Base-by-base conservation (phyloP, 2,329 filamentous ascomycete species). In the Claviceps sp. region DNA sequence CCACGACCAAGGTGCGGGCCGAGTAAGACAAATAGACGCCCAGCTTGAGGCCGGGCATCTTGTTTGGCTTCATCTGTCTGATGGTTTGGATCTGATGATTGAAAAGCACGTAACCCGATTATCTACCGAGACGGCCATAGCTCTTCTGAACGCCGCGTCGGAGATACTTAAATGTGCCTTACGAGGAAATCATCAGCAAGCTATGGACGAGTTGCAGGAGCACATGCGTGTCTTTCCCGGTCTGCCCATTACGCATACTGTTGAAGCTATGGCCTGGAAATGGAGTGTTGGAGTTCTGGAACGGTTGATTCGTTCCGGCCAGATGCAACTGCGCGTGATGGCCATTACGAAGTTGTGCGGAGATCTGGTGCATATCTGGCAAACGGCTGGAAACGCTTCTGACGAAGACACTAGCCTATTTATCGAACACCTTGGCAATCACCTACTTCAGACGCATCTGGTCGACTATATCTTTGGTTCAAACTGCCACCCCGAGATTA, bases 401-500 rank as follows among this genome's bases (percentile, higher is more conserved):
- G 72, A 67, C 9, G 66, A 69, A n/a, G 63, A 57, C 54, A 64
- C 50, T 56, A 62, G 60, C 2, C 60, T 76, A 1, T 72, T 87
- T 48, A 71, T 91, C 56, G 73, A 77, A 13, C 84, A 85, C 59
- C 71, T 94, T 50, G 81, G 87, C 5, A 72, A 78, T 24, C 84
- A 87, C 57, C 72, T 97, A 37, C 73, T 84, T 16, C 70, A 75
- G 6, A 84, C 85, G 41, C 81, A 82, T 50, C 72, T 97, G 26
- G 79, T 95, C 24, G 81, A 89, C 54, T 97, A 96, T 66, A 82
- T 98, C 46, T 78, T 96, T 49, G 88, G 91, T 2, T 82, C 91
- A 14, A 89, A 89, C 52, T 96, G 91, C 36, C 93, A 97, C 62
- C 89, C 90, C 1, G 89, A 95, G 62, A 81, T 97, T 50, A 93